Conservation (phyloP, 306 rosid species). For the Cotoneaster glaucophyllus region DNA sequence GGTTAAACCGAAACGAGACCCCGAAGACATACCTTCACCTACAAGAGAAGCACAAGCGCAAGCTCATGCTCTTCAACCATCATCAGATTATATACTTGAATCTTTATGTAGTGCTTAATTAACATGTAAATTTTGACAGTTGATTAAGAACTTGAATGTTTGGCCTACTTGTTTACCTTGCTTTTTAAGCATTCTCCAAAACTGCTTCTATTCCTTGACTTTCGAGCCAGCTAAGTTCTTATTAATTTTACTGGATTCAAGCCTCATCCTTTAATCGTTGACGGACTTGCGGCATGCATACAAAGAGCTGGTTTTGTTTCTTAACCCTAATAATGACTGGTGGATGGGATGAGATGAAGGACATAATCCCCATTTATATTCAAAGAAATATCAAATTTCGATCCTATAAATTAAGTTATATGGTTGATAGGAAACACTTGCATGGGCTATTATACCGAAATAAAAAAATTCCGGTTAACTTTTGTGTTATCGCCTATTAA, state of each 20-base stretch:
- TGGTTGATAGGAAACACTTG: slow-evolving; percentile 20
- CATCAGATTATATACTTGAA: slow-evolving; percentile 10
- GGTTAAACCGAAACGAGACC: slow-evolving; percentile 62
- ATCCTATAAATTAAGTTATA: slow-evolving; percentile 6
- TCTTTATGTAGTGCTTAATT: background rate
- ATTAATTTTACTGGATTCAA: slow-evolving; percentile 5
- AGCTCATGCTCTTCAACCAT: slow-evolving; percentile 13
- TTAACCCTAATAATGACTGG: slow-evolving; percentile 7
- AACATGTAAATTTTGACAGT: background rate
- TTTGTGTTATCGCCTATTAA: background rate
- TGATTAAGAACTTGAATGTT: background rate
- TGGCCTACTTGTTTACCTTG: background rate
- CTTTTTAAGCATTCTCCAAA: slow-evolving; percentile 10
- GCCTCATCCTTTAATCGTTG: background rate
- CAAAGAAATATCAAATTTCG: slow-evolving; percentile 15
- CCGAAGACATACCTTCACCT: slow-evolving; percentile 63
- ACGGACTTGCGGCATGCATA: slow-evolving; percentile 12
- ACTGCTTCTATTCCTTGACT: slow-evolving; percentile 69
- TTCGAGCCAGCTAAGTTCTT: slow-evolving; percentile 49
- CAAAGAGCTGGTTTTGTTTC: slow-evolving; percentile 20
- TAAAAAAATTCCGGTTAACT: background rate
- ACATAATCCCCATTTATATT: slow-evolving; percentile 27
- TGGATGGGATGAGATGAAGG: slow-evolving; percentile 19
- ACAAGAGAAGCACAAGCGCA: slow-evolving; percentile 9
- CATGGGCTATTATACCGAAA: background rate